phyloP scores from a whole-genome alignment of 768 basidiomycete species.

The Rhodotorula kratochvilovae region DNA sequence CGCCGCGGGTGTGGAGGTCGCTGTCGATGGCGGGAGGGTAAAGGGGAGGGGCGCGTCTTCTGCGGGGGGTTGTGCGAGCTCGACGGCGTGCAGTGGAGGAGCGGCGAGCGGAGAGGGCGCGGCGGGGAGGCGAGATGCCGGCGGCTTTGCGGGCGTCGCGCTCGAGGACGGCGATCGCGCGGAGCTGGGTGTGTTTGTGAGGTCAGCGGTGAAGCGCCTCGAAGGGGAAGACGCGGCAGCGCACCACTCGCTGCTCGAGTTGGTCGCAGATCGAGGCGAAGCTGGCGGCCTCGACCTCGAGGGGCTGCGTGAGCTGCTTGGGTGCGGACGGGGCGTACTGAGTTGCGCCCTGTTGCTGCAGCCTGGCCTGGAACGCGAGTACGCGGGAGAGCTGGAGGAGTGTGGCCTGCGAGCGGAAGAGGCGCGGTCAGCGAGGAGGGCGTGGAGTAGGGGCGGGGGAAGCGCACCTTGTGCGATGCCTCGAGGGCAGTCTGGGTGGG shows the following conservation, averaged over 20 bases:
- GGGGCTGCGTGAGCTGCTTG: not conserved
- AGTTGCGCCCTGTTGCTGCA: constrained; percentile 1
- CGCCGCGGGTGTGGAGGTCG: not conserved
- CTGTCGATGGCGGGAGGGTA: not conserved
- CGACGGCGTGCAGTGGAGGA: not conserved
- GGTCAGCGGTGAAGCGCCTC: not conserved
- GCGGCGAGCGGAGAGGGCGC: not conserved
- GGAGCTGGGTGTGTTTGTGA: not conserved
- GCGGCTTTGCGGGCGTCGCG: constrained; percentile 12
- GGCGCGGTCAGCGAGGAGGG: not conserved
- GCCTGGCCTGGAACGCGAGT: constrained; percentile 19
- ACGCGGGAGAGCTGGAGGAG: constrained; percentile 17
- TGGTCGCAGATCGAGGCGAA: constrained; percentile 8
- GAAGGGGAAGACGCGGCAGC: too few species aligned
- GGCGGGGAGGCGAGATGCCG: not conserved
- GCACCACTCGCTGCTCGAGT: constrained; percentile 6
- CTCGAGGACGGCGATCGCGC: constrained; percentile 24
- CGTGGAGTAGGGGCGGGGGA: not conserved
- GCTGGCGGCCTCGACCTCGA: constrained; percentile 1
- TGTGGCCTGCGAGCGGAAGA: constrained; percentile 5
- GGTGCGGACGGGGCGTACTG: not conserved
- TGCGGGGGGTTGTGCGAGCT: not conserved
- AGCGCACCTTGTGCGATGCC: constrained; percentile 16
- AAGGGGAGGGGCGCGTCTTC: not conserved
- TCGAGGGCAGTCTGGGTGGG: not conserved